Evolutionary conservation across 2,329 filamentous ascomycete genomes (phyloP).

Genomic region (Alternaria rosae): DNA sequence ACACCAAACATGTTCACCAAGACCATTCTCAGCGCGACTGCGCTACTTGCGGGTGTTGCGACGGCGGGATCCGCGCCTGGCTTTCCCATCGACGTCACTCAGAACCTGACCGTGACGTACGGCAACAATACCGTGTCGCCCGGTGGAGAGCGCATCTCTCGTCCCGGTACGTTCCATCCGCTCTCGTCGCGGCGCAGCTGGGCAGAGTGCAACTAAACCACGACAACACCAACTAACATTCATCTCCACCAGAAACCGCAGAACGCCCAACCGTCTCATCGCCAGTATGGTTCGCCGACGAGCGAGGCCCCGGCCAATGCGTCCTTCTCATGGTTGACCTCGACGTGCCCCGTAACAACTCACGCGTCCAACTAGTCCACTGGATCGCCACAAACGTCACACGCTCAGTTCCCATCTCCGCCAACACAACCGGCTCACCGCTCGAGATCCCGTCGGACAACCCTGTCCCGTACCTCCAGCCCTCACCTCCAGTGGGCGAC

Average conservation of each 20-base stretch:
- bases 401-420: constrained; percentile 4
- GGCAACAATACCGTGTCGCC: constrained; percentile 43
- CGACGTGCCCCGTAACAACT: constrained; percentile 44
- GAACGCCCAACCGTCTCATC: constrained; percentile 33
- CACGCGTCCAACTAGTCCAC: constrained; percentile 41
- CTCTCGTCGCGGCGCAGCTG: neutral
- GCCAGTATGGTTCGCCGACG: constrained; percentile 21
- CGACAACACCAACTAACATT: constrained; percentile 1
- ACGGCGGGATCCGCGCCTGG: constrained; percentile 38
- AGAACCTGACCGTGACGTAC: constrained; percentile 35
- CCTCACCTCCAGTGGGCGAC: constrained; percentile 40
- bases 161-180: constrained; percentile 29
- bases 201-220: neutral
- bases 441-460: constrained; percentile 22
- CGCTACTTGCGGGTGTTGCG: constrained; percentile 21
- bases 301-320: constrained; percentile 16
- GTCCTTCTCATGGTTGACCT: constrained; percentile 43
- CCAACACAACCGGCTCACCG: constrained; percentile 9
- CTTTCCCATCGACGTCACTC: constrained; percentile 34
- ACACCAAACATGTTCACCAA: constrained; percentile 23
- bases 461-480: constrained; percentile 35
- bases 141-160: constrained; percentile 43
- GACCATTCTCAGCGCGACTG: constrained; percentile 17
- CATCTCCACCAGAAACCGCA: constrained; percentile 29
- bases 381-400: constrained; percentile 43